A percentile compares a stretch with the other conserved stretches of the same genome.
Conservation (phyloP, 106 monocot species). For the Amphibolis antarctica region DNA sequence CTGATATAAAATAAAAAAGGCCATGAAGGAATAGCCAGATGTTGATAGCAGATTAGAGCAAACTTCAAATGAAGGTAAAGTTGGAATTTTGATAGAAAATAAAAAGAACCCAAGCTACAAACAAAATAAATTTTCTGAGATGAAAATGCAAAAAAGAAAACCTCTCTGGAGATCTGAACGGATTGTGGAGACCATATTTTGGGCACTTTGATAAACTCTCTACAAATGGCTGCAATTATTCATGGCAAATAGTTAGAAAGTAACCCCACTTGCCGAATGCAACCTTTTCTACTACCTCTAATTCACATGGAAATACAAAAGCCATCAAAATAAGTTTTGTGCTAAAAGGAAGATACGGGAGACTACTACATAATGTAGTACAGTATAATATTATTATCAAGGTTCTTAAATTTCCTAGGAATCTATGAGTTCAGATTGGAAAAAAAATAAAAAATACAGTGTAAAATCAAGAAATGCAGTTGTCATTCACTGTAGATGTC, state of each 20-base stretch:
- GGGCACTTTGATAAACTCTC: slow-evolving; percentile 79
- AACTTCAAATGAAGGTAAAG: no score
- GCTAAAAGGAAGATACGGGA: neutral
- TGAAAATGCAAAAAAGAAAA: slow-evolving; percentile 4
- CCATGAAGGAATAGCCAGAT: no score
- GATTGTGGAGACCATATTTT: slow-evolving; percentile 93
- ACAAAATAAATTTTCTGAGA: neutral
- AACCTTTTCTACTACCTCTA: neutral
- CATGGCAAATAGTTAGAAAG: neutral
- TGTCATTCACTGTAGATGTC: no score
- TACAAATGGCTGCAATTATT: slow-evolving; percentile 75
- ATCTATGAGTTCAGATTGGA: no score
- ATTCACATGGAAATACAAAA: neutral
- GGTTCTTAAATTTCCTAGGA: no score
- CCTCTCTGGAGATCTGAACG: slow-evolving; percentile 80
- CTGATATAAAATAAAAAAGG: no score
- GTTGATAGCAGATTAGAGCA: no score
- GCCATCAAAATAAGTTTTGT: neutral
- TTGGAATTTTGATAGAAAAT: no score
- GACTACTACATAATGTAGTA: neutral
- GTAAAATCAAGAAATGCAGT: no score
- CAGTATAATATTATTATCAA: neutral
- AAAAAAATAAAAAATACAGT: no score
- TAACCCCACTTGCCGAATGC: neutral
- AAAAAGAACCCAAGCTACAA: no score